phyloP scores from a whole-genome alignment of 495 filamentous ascomycete genomes.

The Hyphodiscus hymeniophilus region DNA sequence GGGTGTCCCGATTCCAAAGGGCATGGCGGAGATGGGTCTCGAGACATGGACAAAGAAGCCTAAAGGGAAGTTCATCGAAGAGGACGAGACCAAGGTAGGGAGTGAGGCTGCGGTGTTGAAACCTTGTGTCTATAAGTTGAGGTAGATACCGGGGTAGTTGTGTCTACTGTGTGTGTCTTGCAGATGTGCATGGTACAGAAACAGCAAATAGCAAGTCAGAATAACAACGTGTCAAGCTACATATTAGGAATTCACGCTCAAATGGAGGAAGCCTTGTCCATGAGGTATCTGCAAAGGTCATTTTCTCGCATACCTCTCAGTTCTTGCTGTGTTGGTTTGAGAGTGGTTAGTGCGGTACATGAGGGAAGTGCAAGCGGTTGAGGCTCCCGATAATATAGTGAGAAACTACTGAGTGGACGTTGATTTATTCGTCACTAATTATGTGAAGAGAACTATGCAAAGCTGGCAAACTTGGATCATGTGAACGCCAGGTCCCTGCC shows the following conservation, averaged over 20 bases:
- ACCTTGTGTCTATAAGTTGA: slow-evolving; percentile 93
- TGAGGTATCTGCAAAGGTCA: no score
- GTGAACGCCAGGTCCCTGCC: slow-evolving; percentile 4
- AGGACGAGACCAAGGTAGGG: slow-evolving; percentile 37
- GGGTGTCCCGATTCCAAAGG: slow-evolving; percentile 31
- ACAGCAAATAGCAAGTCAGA: not conserved
- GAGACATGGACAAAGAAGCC: slow-evolving; percentile 27
- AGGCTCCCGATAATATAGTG: no score
- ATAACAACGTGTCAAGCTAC: no score
- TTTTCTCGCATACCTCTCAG: no score
- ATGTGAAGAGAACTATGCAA: slow-evolving; percentile 3
- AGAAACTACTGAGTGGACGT: no score
- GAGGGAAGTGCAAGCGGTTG: no score
- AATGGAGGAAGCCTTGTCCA: no score
- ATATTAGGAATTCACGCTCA: no score
- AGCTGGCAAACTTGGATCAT: slow-evolving; percentile 1
- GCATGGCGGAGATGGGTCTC: slow-evolving; percentile 22
- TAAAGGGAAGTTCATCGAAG: slow-evolving; percentile 54
- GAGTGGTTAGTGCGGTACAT: no score
- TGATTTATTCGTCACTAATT: not conserved
- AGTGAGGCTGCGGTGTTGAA: slow-evolving; percentile 71
- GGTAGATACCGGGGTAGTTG: slow-evolving; percentile 36
- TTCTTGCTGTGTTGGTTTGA: no score
- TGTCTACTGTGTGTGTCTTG: no score
- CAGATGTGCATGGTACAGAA: not conserved